Base-by-base conservation (phyloP, 2,329 filamentous ascomycete species). In the Nigrograna mackinnonii region DNA sequence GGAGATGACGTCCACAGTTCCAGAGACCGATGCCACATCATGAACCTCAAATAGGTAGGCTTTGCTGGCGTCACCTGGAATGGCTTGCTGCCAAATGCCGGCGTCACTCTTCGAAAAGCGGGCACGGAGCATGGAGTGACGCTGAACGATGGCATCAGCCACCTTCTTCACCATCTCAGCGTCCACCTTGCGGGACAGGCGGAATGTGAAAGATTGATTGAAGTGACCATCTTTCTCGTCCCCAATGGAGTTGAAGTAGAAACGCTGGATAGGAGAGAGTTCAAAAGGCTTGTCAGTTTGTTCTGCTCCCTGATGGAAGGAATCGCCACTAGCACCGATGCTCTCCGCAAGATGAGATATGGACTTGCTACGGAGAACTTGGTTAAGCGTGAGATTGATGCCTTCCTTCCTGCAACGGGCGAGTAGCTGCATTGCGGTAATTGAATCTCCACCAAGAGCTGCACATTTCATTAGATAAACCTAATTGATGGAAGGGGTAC, bases 151-250 rank as follows among this genome's bases (percentile, higher is more conserved):
- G 1, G 40, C 32, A 35, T 60, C 44, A 3, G 64, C n/a, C 39
- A 44, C n/a, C 22, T 44, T 19, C 64, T 62, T 16, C 22, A 61
- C 28, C 57, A 58, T 22, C 3, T 22, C 17, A 4, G 37, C 21
- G 39, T 55, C 60, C 0, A 70, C 16, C 2, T 43, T 47, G 13
- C 52, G 59, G 5, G 62, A 55, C 6, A 76, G 35, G 1, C 60
- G 59, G 4, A 77, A 49, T 1, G 69, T 62, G 31, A 73, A 73
- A 7, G 69, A 75, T 44, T 77, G 74, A 41, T 76, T 76, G 57
- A 74, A 74, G 18, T 69, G 69, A 5, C 54, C 52, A 14, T 70
- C 56, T 3, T 65, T 66, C 2, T 68, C 52, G 11, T 55, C 42
- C 6, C 48, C 48, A 22, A 51, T 52, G 2, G 47, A 54, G n/a